A percentile compares a stretch with the other conserved stretches of the same genome.
These are phyloP conservation scores for Pythium sukuiense DNA, from an alignment of 352 stramenopile species.

Conservation along the genomic window DNA sequence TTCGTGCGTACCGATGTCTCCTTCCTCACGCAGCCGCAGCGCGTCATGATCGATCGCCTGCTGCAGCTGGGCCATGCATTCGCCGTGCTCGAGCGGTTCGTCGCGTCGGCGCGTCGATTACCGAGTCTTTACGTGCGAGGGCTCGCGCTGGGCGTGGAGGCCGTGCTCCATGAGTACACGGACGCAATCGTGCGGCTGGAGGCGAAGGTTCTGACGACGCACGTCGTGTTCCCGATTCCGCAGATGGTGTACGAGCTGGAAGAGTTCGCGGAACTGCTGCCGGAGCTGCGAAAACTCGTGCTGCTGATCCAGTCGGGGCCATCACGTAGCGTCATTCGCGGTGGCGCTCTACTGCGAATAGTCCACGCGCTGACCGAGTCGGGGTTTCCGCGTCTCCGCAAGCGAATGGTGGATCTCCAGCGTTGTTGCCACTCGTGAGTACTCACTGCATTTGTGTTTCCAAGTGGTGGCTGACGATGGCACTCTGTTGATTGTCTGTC, in stretches of 20 bases:
- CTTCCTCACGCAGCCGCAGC: constrained; percentile 56
- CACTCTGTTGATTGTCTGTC: too few species aligned
- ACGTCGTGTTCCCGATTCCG: constrained; percentile 53
- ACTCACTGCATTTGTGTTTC: too few species aligned
- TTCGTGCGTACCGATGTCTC: constrained; percentile 43
- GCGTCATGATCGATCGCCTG: constrained; percentile 52
- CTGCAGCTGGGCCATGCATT: constrained; percentile 55
- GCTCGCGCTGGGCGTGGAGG: constrained; percentile 56
- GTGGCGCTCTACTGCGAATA: constrained; percentile 41
- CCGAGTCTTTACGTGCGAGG: constrained; percentile 63
- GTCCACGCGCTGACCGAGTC: constrained; percentile 46
- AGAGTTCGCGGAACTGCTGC: constrained; percentile 58
- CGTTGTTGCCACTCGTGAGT: constrained; percentile 52
- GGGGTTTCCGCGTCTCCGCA: constrained; percentile 57
- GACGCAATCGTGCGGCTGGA: constrained; percentile 57
- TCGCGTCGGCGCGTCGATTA: constrained; percentile 19
- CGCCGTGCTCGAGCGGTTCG: constrained; percentile 52
- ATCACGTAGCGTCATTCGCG: constrained; percentile 28
- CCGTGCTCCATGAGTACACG: constrained; percentile 48
- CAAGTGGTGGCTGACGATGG: too few species aligned
- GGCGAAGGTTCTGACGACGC: constrained; percentile 44
- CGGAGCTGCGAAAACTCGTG: constrained; percentile 58
- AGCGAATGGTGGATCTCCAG: constrained; percentile 55
- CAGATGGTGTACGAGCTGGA: constrained; percentile 72
- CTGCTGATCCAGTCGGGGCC: constrained; percentile 27